Conservation (phyloP, 2,329 filamentous ascomycete genomes). For the Didymellaceae sp. region DNA sequence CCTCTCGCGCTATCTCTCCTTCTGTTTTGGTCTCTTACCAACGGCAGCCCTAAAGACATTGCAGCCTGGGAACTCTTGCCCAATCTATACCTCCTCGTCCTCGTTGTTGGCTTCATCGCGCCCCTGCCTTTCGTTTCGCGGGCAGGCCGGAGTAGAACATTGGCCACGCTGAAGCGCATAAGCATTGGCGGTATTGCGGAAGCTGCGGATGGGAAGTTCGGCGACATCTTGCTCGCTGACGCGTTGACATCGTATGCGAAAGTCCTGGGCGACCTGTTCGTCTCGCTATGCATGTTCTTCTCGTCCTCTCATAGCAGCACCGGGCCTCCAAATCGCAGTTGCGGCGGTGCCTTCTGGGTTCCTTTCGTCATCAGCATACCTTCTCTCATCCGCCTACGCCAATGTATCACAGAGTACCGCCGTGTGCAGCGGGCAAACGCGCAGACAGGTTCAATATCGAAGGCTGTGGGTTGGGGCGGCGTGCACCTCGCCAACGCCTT, state of each 20-base stretch:
- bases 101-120: slow-evolving; percentile 73
- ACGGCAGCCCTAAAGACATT: slow-evolving; percentile 71
- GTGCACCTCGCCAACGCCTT: slow-evolving; percentile 91
- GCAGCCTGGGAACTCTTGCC: slow-evolving; percentile 84
- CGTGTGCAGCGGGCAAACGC: slow-evolving; percentile 68
- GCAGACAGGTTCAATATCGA: slow-evolving; percentile 46
- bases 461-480: slow-evolving; percentile 72
- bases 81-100: slow-evolving; percentile 77
- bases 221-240: slow-evolving; percentile 91
- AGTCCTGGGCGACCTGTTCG: slow-evolving; percentile 86
- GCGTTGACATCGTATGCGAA: slow-evolving; percentile 94
- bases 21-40: slow-evolving; percentile 84
- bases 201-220: slow-evolving; percentile 88
- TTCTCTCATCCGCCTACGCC: slow-evolving; percentile 83
- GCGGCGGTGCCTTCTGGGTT: slow-evolving; percentile 79
- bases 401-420: slow-evolving; percentile 87
- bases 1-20: slow-evolving; percentile 75
- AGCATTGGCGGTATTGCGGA: slow-evolving; percentile 86
- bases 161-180: slow-evolving; percentile 77
- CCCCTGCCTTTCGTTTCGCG: slow-evolving; percentile 74
- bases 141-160: slow-evolving; percentile 75
- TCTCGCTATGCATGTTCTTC: slow-evolving; percentile 91
- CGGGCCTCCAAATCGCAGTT: slow-evolving; percentile 78
- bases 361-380: slow-evolving; percentile 85
- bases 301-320: slow-evolving; percentile 74